Evolutionary conservation across 768 basidiomycete species (phyloP), one percentile per base, ranked within the genome.

Genomic region (Psilocybe tampanensis): DNA sequence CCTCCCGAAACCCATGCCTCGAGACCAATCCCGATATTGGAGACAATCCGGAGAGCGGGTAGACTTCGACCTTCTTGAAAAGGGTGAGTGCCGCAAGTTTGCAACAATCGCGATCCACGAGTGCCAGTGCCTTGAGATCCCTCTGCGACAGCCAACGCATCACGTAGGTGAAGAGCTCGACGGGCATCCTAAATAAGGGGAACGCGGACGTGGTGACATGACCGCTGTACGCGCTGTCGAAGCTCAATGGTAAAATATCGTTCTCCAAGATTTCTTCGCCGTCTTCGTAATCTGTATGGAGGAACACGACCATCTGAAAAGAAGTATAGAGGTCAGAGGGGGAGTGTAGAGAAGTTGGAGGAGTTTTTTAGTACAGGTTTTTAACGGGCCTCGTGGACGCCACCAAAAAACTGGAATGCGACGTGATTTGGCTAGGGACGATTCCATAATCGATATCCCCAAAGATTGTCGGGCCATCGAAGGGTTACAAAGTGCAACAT

Each of bases 81-180:
- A 63, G 62, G 4, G 60, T 57, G 13, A 67, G 60, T 7, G 64
- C 62, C 1, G 70, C 67, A 0, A 71, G 61, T 50, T 62, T 63
- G 18, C 62, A 55, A 44, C 66, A 66, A 43, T 71, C 71, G 1
- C 60, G 55, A 45, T 72, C 71, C 5, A 73, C 68, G 21, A 68
- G 47, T 15, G 68, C 59, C 17, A 73, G 61, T 13, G 61, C 52
- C 11, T 50, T 52, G 34, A 73, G 55, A 52, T 72, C 72, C 8
- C 47, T 23, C 8, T 52, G 52, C 5, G 65, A 61, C 7, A 73
- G 61, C 49, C 69, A 65, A 6, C 63, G 61, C 5, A 63, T 60
- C 26, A 72, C 47, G 18, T 67, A 64, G 18, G 52, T 41, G 19
- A 70, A 61, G 13, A 73, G 53, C 44, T 73, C 72, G 21, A 69